Base-by-base conservation (phyloP, 768 basidiomycete genomes). In the Suillus luteus region DNA sequence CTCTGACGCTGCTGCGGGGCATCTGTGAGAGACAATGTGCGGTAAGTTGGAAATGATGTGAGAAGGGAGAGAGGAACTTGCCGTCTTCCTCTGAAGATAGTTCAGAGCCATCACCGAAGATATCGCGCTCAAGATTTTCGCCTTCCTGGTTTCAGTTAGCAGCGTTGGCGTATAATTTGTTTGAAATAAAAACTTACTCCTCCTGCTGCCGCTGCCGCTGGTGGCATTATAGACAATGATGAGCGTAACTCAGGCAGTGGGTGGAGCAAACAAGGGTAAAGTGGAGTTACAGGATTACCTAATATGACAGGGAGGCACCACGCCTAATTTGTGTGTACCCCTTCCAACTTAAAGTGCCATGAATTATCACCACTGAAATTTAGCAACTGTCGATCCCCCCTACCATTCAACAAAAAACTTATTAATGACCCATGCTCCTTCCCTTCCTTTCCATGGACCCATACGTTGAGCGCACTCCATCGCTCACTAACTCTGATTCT, bases 61-160 rank as follows among this genome's bases (percentile, higher is more conserved):
- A 6, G 19, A 27, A 43, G 4, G 9, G 24, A 27, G 2, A 15
- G 24, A 46, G 19, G 66, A 44, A 65, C 71, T 61, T 66, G 55
- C 72, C 86, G 43, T 91, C 89, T 66, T 90, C 90, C 63, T 88
- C 87, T 10, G 86, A 86, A 0, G 92, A 93, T 10, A 93, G 85
- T 66, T 96, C 94, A 3, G 92, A 93, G 69, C 91, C 91, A 44
- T 90, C 90, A 65, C 91, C 92, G 71, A 94, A 95, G 63, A 93
- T 89, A 70, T 89, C 88, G 59, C 85, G 86, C 63, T 84, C 88
- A 40, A 89, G 85, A 59, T 81, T 70, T 41, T 75, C 71, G 37
- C 64, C 51, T 0, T 60, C 62, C 67, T 66, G 62, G n/a, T 65
- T 64, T 63, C 8, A 22, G 17, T 19, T 12, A 49, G 22, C 22